Base-by-base conservation (phyloP, 2,329 filamentous ascomycete genomes). In the Aspergillus sp. region DNA sequence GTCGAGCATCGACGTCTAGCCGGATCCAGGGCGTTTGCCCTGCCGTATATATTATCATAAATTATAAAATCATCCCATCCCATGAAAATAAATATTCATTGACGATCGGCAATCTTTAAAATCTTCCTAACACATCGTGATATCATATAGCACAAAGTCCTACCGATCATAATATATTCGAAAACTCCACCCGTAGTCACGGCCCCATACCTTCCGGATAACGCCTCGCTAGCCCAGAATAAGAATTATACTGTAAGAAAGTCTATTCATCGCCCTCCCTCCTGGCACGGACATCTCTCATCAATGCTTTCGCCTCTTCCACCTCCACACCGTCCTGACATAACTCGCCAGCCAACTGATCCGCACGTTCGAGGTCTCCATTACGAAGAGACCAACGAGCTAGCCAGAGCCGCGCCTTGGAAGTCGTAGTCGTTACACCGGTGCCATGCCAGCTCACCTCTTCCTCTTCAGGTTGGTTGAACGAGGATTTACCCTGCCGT, bases 291-390 rank as follows among this genome's bases (percentile, higher is more conserved):
- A 96, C 87, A 71, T 97, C 93, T 56, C 91, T 82, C 56, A 96
- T 88, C 61, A 97, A 76, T 3, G 91, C 91, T 75, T 97, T 97
- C 23, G 94, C 94, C 72, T 99, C 94, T 69, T 99, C 94, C 2
- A 97, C 91, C 72, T 97, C 94, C 21, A 95, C 87, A 0, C 94
- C 94, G 71, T 99, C 94, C 72, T 97, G 91, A 69, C 92, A 97
- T 43, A 99, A 77, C 73, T 99, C 94, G 56, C 87, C 91, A 0
- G 91, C 92, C 40, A 97, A 76, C 57, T 90, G 84, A 73, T 88
- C 88, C 3, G 91, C 90, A 17, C 88, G 82, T 29, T 81, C 78
- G 63, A 89, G 89, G 70, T 96, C 91, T 36, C 86, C 85, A 10
- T 82, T 83, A 34, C 83, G 81, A 75, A 96, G 88, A 11, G 91